Evolutionary conservation across 495 filamentous ascomycete genomes (phyloP).

Genomic region (Letharia columbiana): DNA sequence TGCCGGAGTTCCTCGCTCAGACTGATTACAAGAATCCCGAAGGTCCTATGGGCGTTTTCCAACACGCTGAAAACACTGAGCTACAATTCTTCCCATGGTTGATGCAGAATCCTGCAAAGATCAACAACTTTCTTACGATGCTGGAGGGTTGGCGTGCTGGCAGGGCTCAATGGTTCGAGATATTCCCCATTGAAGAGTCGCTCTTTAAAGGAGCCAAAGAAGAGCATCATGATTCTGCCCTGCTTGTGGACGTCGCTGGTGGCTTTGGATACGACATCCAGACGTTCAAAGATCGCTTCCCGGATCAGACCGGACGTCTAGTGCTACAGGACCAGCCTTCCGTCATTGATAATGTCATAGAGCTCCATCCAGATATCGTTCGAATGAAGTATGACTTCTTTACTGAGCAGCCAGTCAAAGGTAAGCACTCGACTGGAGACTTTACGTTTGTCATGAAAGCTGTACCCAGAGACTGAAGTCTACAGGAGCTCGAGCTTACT

Average conservation of each 20-base stretch:
- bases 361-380: constrained; percentile 17
- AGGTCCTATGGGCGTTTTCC: constrained; percentile 23
- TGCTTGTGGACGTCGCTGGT: constrained; percentile 31
- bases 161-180: constrained; percentile 33
- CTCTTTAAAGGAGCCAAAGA: constrained; percentile 27
- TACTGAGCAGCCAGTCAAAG: constrained; percentile 31
- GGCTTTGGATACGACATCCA: constrained; percentile 23
- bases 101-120: background rate
- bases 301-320: constrained; percentile 19
- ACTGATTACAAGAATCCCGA: constrained; percentile 33
- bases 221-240: constrained; percentile 17
- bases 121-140: constrained; percentile 13
- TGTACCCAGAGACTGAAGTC: background rate
- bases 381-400: constrained; percentile 29
- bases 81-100: constrained; percentile 24
- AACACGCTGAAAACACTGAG: constrained; percentile 27
- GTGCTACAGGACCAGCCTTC: constrained; percentile 26
- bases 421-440: constrained; percentile 10
- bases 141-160: constrained; percentile 31
- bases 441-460: background rate
- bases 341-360: constrained; percentile 6
- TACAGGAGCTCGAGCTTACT: constrained; percentile 31
- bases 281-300: constrained; percentile 26
- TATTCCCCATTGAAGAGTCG: constrained; percentile 31
- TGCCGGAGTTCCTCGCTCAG: constrained; percentile 29